phyloP scores from a whole-genome alignment of 345 rosid species.

The Euclidium syriacum region DNA sequence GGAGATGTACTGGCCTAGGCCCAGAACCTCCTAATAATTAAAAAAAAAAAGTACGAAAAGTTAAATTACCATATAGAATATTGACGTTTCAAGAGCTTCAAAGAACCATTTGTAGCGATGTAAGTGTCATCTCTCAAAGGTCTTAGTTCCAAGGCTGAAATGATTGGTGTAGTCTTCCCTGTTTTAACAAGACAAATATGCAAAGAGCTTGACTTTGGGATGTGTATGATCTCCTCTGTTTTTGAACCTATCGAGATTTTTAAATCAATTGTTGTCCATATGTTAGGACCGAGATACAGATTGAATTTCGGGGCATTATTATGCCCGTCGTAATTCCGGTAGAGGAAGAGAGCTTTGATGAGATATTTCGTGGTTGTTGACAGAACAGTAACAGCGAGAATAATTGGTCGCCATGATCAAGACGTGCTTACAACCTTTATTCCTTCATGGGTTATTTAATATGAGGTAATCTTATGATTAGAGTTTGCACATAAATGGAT shows the following conservation, averaged over 20 bases:
- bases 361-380: constrained; percentile 25
- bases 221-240: constrained; percentile 39
- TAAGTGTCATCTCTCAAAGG: constrained; percentile 19
- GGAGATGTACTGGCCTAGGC: too few relatives aligned
- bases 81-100: constrained; percentile 3
- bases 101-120: constrained; percentile 13
- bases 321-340: constrained; percentile 42
- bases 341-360: constrained; percentile 33
- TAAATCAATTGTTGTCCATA: constrained; percentile 30
- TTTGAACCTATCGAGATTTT: background rate
- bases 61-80: background rate
- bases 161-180: constrained; percentile 39
- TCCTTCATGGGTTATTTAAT: background rate
- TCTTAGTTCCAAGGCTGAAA: constrained; percentile 46
- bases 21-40: too few relatives aligned
- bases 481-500: background rate
- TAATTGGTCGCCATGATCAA: constrained; percentile 4
- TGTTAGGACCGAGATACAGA: constrained; percentile 36
- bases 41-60: background rate
- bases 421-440: constrained; percentile 13
- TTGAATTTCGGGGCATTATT: constrained; percentile 29
- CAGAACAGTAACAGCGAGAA: constrained; percentile 5
- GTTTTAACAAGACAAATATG: constrained; percentile 46
- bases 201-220: constrained; percentile 17
- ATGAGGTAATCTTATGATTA: too few relatives aligned